A percentile compares a stretch with the other conserved stretches of the same genome.
Conservation (phyloP, 805 yeast genomes). For the Metschnikowia santaceciliae region DNA sequence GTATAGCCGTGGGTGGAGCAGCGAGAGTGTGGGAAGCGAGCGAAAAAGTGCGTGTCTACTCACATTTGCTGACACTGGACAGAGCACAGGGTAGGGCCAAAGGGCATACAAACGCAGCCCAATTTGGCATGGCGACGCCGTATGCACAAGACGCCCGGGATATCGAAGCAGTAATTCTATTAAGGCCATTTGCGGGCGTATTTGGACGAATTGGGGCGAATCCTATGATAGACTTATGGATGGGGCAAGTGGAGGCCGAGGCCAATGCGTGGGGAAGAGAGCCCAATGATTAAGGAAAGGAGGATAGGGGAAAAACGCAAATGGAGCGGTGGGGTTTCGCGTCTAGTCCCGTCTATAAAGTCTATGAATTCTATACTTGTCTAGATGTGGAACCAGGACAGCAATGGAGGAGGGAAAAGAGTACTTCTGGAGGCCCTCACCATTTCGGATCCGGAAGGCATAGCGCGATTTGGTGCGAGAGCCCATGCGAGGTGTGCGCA, state of each 20-base stretch:
- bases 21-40: neutral
- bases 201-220: neutral
- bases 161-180: neutral
- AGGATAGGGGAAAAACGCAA: too few species aligned
- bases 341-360: too few species aligned
- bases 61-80: neutral
- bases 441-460: neutral
- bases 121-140: neutral
- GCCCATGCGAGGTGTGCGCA: neutral
- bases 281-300: too few species aligned
- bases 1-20: neutral
- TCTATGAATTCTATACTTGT: neutral
- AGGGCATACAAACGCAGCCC: neutral
- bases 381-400: neutral
- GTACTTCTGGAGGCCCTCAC: neutral
- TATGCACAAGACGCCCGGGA: too few species aligned
- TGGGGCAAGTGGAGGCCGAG: neutral
- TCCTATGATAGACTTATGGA: neutral
- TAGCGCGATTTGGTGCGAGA: conserved; percentile 1
- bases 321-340: too few species aligned
- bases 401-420: neutral
- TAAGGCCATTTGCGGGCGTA: neutral
- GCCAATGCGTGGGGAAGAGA: neutral
- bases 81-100: neutral
- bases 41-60: conserved; percentile 1